Base-by-base conservation (phyloP, 2,329 filamentous ascomycete genomes). In the Colletotrichum sidae region DNA sequence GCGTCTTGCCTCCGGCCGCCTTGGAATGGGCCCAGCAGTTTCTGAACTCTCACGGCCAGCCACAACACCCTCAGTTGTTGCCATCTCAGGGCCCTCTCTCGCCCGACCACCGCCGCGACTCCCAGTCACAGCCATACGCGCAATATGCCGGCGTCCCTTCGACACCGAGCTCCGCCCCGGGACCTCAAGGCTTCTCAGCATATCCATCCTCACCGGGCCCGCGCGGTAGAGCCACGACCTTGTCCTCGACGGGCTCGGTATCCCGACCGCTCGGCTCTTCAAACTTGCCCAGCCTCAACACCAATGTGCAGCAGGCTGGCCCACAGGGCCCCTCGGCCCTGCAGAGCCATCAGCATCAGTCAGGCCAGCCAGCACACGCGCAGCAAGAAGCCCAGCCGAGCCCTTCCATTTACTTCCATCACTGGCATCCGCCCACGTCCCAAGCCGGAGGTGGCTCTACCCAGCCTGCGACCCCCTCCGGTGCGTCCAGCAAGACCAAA, bases 331-430 rank as follows among this genome's bases (percentile, higher is more conserved):
- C 74, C 34, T 58, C 76, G 37, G 68, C 73, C 39, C 76, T 81
- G 71, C 74, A 81, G 67, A 72, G 79, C 58, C 79, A 83, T 52
- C 79, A 77, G 78, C 76, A 74, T 71, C 80, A 78, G 51, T 60
- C 76, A 72, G 83, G 80, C 73, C 86, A 83, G 72, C 83, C 81
- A 72, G 85, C 80, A 44, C 84, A 88, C 59, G 78, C 81, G 65
- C 87, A 89, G 71, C 86, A 91, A 70, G 87, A 89, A 51, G 79
- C 87, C 49, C 83, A 90, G 68, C 85, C 88, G 15, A 92, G 91
- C 45, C 89, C 91, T 0, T 91, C 90, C 25, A 92, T 97, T 52
- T 96, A 93, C 77, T 97, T 97, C 76, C 93, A 97, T 74, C 93
- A 97, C 75, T 97, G 94, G 93, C 92, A 95, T 65, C 94, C 94